Base-by-base conservation (phyloP, 2,329 filamentous ascomycete genomes). In the Orbilia quercus region DNA sequence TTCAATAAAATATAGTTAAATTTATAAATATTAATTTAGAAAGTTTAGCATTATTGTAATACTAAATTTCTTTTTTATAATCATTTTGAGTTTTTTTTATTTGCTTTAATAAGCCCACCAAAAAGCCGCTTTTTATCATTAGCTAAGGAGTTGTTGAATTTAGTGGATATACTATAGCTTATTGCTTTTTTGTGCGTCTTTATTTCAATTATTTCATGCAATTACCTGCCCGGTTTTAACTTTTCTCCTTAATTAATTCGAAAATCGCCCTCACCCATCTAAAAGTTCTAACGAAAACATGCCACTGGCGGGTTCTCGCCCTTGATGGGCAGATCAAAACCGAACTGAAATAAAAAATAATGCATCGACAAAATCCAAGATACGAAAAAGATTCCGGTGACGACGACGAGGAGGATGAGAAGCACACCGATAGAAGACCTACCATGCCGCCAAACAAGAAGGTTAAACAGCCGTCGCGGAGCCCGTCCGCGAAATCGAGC, bases 401-500 rank as follows among this genome's bases (percentile, higher is more conserved):
- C 12, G 14, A 50, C 16, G 63, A 62, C 16, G 48, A 42, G n/a
- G 38, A 62, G 11, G 54, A 73, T 22, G 67, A 72, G 11, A 42
- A 65, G 18, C 25, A 57, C 14, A 7, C 20, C 5, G 60, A 38
- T 18, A 40, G 58, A n/a, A 28, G 40, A 38, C 38, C 45, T 23
- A n/a, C 45, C 18, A 60, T 73, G 38, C 42, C 54, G 20, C 40
- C 44, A 7, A 20, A 47, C 25, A 47, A 65, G 45, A 22, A 42
- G 16, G 14, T 22, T 47, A 45, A 55, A 20, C 3, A n/a, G 22
- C 18, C 48, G 23, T 34, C 48, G 48, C 47, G 22, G 16, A 48
- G 23, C 40, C 42, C 47, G 53, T 42, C 18, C 16, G 34, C n/a
- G 45, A 40, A 14, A 36, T 48, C 59, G 12, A 51, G 45, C 44